Evolutionary conservation across 179 eudicot genomes (phyloP).

Genomic region (Spergularia azorica): DNA sequence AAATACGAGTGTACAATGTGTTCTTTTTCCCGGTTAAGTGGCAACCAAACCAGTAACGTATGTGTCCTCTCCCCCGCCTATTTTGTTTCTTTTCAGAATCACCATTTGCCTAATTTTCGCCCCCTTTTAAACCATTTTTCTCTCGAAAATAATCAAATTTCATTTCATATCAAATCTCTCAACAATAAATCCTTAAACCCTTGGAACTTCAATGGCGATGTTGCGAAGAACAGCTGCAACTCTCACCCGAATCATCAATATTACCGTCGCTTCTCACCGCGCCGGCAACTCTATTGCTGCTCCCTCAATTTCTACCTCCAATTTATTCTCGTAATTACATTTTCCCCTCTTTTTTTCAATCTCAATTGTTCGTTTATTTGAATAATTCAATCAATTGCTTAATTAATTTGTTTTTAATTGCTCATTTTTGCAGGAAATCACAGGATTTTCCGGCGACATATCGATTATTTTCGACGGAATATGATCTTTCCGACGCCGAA

Average conservation of each 20-base stretch:
- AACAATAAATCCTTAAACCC: not conserved
- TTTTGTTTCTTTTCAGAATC: too few species aligned
- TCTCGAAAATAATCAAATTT: not conserved
- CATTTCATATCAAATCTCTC: not conserved
- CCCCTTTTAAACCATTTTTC: not conserved
- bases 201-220: slow-evolving; percentile 19
- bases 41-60: too few species aligned
- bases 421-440: slow-evolving; percentile 3
- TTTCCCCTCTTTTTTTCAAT: not conserved
- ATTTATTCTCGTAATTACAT: slow-evolving; percentile 14
- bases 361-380: too few species aligned
- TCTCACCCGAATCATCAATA: slow-evolving; percentile 25
- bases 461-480: slow-evolving; percentile 34
- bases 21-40: too few species aligned
- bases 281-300: slow-evolving; percentile 9
- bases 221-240: slow-evolving; percentile 29
- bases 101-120: not conserved
- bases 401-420: not conserved
- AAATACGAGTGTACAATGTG: too few species aligned
- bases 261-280: slow-evolving; percentile 15
- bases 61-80: too few species aligned
- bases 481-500: slow-evolving; percentile 74
- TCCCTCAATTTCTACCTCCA: slow-evolving; percentile 12
- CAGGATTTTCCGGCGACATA: slow-evolving; percentile 7
- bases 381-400: not conserved